Conservation (phyloP, 495 filamentous ascomycete species). For the Aspergillus campestris region DNA sequence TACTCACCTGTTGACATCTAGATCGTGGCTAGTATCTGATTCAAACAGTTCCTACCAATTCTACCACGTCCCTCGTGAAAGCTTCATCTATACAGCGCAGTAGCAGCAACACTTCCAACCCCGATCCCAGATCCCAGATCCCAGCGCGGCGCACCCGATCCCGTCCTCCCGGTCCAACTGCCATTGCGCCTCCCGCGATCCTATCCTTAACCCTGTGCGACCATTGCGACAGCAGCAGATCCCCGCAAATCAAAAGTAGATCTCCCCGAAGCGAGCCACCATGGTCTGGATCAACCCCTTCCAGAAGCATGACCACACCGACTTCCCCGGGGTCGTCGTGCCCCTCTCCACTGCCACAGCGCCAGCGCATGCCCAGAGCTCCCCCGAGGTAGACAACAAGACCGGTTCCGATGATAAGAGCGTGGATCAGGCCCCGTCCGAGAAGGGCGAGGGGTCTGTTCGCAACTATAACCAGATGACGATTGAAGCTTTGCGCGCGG, state of each 20-base stretch:
- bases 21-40: too few species aligned
- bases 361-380: constrained; percentile 16
- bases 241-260: not conserved
- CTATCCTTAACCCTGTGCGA: constrained; percentile 5
- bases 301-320: constrained; percentile 36
- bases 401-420: constrained; percentile 17
- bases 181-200: constrained; percentile 12
- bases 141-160: too few species aligned
- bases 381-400: constrained; percentile 19
- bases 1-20: too few species aligned
- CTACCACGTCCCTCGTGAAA: too few species aligned
- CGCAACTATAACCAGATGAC: constrained; percentile 28
- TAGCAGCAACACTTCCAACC: too few species aligned
- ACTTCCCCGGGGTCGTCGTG: constrained; percentile 45
- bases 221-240: not conserved
- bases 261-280: constrained; percentile 2
- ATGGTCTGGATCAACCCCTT: constrained; percentile 43
- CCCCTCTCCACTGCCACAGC: constrained; percentile 38
- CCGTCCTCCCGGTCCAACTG: not conserved
- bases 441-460: constrained; percentile 22
- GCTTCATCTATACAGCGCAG: too few species aligned
- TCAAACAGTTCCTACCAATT: too few species aligned
- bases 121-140: too few species aligned
- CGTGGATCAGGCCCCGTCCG: constrained; percentile 21
- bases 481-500: constrained; percentile 39